Evolutionary conservation across 305 asterid species (phyloP).

Genomic region (Coffea humblotiana): DNA sequence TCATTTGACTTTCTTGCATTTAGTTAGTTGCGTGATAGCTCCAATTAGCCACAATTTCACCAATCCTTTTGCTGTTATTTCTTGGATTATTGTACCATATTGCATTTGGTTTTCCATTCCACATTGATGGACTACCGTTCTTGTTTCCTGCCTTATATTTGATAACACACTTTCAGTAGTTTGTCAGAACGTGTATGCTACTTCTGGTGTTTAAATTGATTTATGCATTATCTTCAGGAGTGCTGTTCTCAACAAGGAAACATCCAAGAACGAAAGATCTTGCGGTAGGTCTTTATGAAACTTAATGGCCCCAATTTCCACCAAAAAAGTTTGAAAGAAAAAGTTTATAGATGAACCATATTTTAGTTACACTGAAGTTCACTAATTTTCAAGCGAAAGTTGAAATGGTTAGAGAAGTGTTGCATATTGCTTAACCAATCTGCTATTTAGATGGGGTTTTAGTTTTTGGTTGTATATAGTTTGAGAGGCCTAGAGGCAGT

Average conservation of each 20-base stretch:
- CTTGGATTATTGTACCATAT: neutral
- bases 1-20: neutral
- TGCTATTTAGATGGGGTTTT: neutral
- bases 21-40: neutral
- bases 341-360: neutral
- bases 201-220: conserved; percentile 6
- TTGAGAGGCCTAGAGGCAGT: neutral
- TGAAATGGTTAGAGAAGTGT: neutral
- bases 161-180: neutral
- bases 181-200: neutral
- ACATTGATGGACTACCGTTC: neutral
- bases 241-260: conserved; percentile 87
- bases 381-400: neutral
- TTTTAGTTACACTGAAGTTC: neutral
- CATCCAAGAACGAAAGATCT: conserved; percentile 97
- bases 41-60: neutral
- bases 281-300: conserved; percentile 55
- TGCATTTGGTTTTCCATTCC: neutral
- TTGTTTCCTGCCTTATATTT: neutral
- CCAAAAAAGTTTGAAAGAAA: neutral
- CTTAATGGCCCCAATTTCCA: neutral
- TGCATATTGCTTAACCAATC: neutral
- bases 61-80: neutral
- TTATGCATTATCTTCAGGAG: conserved; percentile 52
- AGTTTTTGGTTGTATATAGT: neutral